Conservation (phyloP, 164 flowering plant genomes). For the Euptelea pleiosperma region DNA sequence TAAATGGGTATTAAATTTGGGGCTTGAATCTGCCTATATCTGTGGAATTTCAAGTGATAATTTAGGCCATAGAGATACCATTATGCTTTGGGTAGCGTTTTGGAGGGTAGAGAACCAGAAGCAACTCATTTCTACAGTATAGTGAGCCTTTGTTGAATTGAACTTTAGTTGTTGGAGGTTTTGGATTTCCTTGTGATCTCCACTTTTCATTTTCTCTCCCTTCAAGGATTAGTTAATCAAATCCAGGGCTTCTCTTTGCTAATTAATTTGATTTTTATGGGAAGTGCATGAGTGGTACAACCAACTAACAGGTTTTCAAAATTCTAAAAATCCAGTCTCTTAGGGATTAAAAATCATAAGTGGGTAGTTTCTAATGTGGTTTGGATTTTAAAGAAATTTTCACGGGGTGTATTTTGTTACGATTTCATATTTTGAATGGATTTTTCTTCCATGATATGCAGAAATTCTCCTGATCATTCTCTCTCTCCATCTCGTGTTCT, state of each 20-base stretch:
- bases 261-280: neutral
- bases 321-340: too few relatives aligned
- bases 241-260: neutral
- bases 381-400: neutral
- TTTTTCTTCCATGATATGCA: neutral
- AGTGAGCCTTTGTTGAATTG: neutral
- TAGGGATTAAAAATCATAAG: neutral
- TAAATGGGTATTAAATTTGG: too few relatives aligned
- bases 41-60: too few relatives aligned
- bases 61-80: too few relatives aligned
- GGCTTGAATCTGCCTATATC: too few relatives aligned
- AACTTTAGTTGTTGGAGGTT: neutral
- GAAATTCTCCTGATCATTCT: slow-evolving; percentile 6
- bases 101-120: neutral
- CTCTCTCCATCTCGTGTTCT: neutral
- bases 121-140: too few relatives aligned
- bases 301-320: too few relatives aligned
- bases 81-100: too few relatives aligned
- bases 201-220: neutral
- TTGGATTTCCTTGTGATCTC: neutral
- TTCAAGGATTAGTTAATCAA: neutral
- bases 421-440: neutral
- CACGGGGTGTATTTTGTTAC: neutral
- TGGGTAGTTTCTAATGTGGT: too few relatives aligned
- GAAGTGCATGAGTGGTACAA: too few relatives aligned